These are phyloP conservation scores for Quercus tomentella DNA, from an alignment of 331 rosid genomes.

Conservation along the genomic window DNA sequence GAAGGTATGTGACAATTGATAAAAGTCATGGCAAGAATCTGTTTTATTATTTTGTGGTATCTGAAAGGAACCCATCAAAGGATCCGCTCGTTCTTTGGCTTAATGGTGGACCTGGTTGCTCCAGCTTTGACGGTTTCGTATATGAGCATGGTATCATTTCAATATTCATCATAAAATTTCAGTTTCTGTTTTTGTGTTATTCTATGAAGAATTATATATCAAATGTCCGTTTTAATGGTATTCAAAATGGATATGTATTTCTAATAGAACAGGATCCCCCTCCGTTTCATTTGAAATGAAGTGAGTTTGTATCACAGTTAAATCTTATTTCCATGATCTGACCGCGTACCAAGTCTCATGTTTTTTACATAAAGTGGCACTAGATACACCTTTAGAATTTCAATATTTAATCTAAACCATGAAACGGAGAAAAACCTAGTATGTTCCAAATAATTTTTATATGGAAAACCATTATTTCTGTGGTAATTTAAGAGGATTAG, in stretches of 20 bases:
- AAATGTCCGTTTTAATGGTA: too few relatives aligned
- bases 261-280: too few relatives aligned
- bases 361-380: too few relatives aligned
- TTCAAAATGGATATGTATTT: not conserved
- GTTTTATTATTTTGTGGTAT: slow-evolving; percentile 74
- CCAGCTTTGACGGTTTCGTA: slow-evolving; percentile 89
- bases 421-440: too few relatives aligned
- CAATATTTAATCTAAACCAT: too few relatives aligned
- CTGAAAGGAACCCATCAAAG: slow-evolving; percentile 67
- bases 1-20: slow-evolving; percentile 74
- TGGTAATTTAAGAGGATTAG: not conserved
- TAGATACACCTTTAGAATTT: too few relatives aligned
- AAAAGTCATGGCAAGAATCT: slow-evolving; percentile 56
- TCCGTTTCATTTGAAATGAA: not conserved
- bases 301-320: too few relatives aligned
- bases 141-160: slow-evolving; percentile 76
- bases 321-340: too few relatives aligned
- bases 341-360: too few relatives aligned
- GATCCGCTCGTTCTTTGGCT: slow-evolving; percentile 97
- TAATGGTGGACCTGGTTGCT: slow-evolving; percentile 97
- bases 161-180: not conserved
- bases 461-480: not conserved
- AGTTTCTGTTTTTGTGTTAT: not conserved
- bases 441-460: not conserved
- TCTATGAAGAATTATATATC: not conserved